Evolutionary conservation across 2,329 filamentous ascomycete species (phyloP).

Genomic region (Tolypocladium inflatum): DNA sequence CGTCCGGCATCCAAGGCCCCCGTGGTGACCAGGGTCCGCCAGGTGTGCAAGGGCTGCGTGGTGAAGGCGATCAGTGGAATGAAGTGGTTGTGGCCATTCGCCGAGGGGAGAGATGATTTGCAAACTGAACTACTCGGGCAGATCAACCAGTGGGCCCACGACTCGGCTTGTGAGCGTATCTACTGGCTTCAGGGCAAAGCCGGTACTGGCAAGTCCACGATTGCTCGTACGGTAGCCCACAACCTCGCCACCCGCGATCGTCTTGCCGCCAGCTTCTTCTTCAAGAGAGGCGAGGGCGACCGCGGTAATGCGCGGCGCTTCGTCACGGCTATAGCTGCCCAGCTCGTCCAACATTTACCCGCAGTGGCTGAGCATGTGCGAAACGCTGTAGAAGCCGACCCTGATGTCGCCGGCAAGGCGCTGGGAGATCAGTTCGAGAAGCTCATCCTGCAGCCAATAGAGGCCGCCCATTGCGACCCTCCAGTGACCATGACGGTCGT

Average conservation of each 20-base stretch:
- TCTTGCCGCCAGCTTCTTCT: constrained; percentile 31
- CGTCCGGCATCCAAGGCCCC: no score
- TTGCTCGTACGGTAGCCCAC: constrained; percentile 6
- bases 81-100: no score
- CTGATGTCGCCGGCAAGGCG: background rate
- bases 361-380: constrained; percentile 6
- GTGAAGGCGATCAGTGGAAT: no score
- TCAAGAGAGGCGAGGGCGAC: constrained; percentile 26
- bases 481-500: constrained; percentile 13
- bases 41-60: no score
- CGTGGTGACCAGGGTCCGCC: no score
- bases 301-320: constrained; percentile 23
- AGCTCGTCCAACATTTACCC: constrained; percentile 19
- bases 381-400: background rate
- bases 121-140: background rate
- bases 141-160: constrained; percentile 1
- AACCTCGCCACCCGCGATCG: accelerated
- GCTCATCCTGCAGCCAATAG: constrained; percentile 3
- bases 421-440: constrained; percentile 6
- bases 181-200: constrained; percentile 9
- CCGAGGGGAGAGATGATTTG: no score
- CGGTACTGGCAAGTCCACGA: constrained; percentile 12
- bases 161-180: background rate
- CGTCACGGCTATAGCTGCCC: constrained; percentile 27
- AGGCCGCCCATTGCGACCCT: accelerated